A percentile compares a stretch with the other conserved stretches of the same genome.
phyloP scores from a whole-genome alignment of 768 basidiomycete genomes.

The Amanita rubescens region DNA sequence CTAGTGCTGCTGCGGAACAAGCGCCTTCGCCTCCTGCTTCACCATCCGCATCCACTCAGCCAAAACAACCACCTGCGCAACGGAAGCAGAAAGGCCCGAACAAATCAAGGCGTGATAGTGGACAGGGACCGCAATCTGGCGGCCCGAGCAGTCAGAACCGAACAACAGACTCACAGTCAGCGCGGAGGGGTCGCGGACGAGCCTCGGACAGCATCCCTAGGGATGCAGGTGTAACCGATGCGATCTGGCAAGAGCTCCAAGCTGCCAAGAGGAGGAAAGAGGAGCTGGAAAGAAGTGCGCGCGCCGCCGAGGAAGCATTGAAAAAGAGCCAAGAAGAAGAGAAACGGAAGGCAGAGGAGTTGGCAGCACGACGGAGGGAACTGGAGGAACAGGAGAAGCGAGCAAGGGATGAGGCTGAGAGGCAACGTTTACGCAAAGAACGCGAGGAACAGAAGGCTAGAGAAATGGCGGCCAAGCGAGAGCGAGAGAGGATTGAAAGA shows the following conservation, averaged over 20 bases:
- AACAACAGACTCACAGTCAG: background rate
- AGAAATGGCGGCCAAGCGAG: slow-evolving; percentile 13
- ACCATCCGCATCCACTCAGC: slow-evolving; percentile 9
- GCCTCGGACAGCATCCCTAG: slow-evolving; percentile 17
- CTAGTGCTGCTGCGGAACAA: slow-evolving; percentile 14
- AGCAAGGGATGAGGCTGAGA: slow-evolving; percentile 19
- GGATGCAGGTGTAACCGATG: slow-evolving; percentile 47
- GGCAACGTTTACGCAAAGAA: slow-evolving; percentile 23
- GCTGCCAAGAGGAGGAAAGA: slow-evolving; percentile 27
- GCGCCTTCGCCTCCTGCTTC: slow-evolving; percentile 13
- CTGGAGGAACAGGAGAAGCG: slow-evolving; percentile 17
- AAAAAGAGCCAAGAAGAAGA: slow-evolving; percentile 16
- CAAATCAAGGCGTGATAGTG: background rate
- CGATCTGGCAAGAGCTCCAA: slow-evolving; percentile 44
- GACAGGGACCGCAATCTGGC: background rate
- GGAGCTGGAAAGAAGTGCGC: slow-evolving; percentile 15
- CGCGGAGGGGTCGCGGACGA: background rate
- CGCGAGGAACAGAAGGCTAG: slow-evolving; percentile 19
- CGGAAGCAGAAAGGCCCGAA: background rate
- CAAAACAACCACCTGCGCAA: slow-evolving; percentile 4
- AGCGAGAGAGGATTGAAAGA: slow-evolving; percentile 10
- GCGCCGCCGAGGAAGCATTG: slow-evolving; percentile 17
- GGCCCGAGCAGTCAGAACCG: background rate
- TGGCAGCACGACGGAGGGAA: slow-evolving; percentile 13
- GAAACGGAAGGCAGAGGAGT: slow-evolving; percentile 17